Evolutionary conservation across 1,284 basidiomycete species (phyloP).

Genomic region (Sporisorium exsertum): DNA sequence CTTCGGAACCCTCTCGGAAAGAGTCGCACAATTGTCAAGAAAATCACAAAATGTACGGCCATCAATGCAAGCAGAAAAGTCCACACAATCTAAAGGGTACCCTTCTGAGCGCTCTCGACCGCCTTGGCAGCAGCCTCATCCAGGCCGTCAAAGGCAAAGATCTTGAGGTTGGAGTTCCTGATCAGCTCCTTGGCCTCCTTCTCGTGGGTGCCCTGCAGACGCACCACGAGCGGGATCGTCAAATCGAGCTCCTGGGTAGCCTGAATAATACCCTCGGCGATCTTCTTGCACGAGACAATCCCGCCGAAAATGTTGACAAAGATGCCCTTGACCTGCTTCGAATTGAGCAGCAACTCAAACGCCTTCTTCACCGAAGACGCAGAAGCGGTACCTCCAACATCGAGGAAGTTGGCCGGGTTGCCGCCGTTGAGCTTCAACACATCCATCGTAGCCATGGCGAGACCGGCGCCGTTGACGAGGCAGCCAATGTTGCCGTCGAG

Average conservation of each 20-base stretch:
- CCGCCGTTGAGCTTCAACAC: conserved; percentile 80
- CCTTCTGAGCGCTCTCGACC: conserved; percentile 51
- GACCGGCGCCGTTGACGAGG: conserved; percentile 96
- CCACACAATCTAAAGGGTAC: conserved; percentile 22
- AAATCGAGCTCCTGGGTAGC: conserved; percentile 91
- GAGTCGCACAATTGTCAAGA: neutral
- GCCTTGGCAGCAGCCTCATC: conserved; percentile 55
- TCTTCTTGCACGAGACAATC: conserved; percentile 95
- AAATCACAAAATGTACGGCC: neutral
- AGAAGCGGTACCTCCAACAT: conserved; percentile 96
- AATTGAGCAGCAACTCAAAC: conserved; percentile 91
- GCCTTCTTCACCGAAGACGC: conserved; percentile 99
- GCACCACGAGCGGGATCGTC: conserved; percentile 88
- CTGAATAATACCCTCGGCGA: conserved; percentile 87
- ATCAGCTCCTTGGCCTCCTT: conserved; percentile 87
- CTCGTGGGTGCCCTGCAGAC: conserved; percentile 97
- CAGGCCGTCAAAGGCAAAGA: conserved; percentile 51
- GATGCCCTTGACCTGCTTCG: conserved; percentile 94
- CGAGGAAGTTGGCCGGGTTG: conserved; percentile 97
- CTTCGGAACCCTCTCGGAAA: neutral
- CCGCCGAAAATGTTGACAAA: conserved; percentile 87
- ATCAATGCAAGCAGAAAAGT: neutral
- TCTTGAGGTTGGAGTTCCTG: conserved; percentile 83
- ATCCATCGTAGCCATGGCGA: conserved; percentile 99
- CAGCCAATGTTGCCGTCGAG: conserved; percentile 98